Conservation (phyloP, 805 yeast species). For the Pichia californica region DNA sequence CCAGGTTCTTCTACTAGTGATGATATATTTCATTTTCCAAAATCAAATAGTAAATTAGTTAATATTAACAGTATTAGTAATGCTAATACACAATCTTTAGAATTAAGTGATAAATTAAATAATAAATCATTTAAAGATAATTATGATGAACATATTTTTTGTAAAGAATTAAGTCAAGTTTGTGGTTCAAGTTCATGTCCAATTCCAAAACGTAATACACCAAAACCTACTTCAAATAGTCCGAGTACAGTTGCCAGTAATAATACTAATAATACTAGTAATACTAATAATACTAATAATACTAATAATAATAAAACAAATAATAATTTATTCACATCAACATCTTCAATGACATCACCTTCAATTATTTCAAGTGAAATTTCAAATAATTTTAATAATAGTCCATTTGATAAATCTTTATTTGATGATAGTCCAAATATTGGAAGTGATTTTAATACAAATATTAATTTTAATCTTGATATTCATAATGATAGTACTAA, state of each 20-base stretch:
- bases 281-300: not conserved
- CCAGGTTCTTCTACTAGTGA: conserved; percentile 1
- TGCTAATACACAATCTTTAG: not conserved
- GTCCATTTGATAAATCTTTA: not conserved
- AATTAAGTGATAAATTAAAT: conserved; percentile 10
- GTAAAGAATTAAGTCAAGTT: conserved; percentile 68
- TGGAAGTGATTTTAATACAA: not conserved
- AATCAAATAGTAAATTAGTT: not conserved
- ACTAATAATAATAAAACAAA: not conserved
- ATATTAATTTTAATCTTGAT: not conserved
- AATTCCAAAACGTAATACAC: conserved; percentile 38
- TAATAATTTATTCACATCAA: not conserved
- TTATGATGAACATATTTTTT: conserved; percentile 74
- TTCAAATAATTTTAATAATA: not conserved
- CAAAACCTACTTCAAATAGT: not conserved
- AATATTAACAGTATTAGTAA: not conserved
- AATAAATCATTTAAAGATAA: conserved; percentile 26
- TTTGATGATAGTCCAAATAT: conserved; percentile 1
- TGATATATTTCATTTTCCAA: not conserved
- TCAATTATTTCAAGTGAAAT: not conserved
- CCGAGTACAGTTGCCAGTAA: not conserved
- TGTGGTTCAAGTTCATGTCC: conserved; percentile 76
- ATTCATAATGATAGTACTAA: not conserved
- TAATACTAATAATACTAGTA: not conserved
- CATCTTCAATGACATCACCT: not conserved